These are phyloP conservation scores for Claviceps monticola DNA, from an alignment of 2,329 filamentous ascomycete genomes.

Conservation along the genomic window DNA sequence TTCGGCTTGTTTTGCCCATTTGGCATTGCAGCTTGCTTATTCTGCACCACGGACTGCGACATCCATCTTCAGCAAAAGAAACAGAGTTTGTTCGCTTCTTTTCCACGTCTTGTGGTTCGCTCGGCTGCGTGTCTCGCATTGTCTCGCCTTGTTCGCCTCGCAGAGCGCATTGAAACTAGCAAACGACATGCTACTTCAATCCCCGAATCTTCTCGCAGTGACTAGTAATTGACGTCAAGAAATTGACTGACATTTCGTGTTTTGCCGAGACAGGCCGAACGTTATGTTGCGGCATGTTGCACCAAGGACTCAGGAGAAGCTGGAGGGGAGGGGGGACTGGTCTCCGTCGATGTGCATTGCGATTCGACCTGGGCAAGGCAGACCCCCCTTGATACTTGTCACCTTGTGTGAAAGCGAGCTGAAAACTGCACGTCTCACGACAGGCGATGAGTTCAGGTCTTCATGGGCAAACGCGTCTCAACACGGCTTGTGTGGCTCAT, in stretches of 20 bases:
- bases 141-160: conserved; percentile 1
- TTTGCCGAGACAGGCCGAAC: no score
- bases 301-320: neutral
- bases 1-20: neutral
- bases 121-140: conserved; percentile 6
- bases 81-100: neutral
- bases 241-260: no score
- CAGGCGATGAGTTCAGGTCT: no score
- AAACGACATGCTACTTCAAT: no score
- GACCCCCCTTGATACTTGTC: neutral
- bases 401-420: conserved; percentile 6
- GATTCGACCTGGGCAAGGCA: neutral
- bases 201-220: no score
- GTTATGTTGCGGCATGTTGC: no score
- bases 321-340: neutral
- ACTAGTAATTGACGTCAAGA: no score
- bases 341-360: neutral
- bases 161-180: no score
- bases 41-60: neutral
- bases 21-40: no score
- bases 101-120: conserved; percentile 4
- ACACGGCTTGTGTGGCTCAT: neutral
- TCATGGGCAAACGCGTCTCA: no score
- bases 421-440: conserved; percentile 6
- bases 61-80: neutral